A percentile compares a stretch with the other conserved stretches of the same genome.
Evolutionary conservation across 1,139 yeast genomes (phyloP).

Genomic region (Hansenula lynferdii): DNA sequence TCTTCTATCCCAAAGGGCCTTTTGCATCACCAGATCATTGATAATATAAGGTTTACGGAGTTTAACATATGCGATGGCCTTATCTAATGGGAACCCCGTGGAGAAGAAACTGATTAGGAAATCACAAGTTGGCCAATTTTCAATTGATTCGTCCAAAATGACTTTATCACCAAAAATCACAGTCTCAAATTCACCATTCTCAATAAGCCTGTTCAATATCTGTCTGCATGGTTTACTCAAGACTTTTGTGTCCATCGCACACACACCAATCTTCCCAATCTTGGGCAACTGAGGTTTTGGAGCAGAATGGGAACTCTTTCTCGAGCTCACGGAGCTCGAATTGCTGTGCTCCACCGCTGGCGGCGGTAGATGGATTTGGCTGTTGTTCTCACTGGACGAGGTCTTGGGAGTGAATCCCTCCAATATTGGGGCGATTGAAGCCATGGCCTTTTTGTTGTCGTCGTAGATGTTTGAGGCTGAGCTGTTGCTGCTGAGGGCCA

Average conservation of each 20-base stretch:
- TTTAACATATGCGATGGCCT: constrained; percentile 88
- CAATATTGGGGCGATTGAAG: constrained; percentile 72
- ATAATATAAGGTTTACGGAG: constrained; percentile 86
- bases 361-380: constrained; percentile 30
- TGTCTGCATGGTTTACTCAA: constrained; percentile 94
- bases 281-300: constrained; percentile 52
- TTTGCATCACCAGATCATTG: constrained; percentile 88
- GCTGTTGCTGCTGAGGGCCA: constrained; percentile 19
- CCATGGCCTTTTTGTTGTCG: constrained; percentile 54
- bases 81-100: constrained; percentile 94
- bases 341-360: constrained; percentile 22
- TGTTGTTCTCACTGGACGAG: constrained; percentile 49
- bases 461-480: constrained; percentile 15
- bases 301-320: constrained; percentile 25
- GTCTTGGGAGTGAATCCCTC: constrained; percentile 71
- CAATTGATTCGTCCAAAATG: constrained; percentile 86
- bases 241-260: constrained; percentile 98
- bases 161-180: constrained; percentile 97
- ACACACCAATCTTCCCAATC: constrained; percentile 93
- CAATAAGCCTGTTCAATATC: constrained; percentile 81
- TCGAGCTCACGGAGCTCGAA: constrained; percentile 23
- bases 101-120: constrained; percentile 89
- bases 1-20: constrained; percentile 94
- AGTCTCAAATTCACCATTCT: constrained; percentile 94
- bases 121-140: constrained; percentile 99